Conservation (phyloP, 2,329 filamentous ascomycete genomes). For the Tricladium varicosporioides region DNA sequence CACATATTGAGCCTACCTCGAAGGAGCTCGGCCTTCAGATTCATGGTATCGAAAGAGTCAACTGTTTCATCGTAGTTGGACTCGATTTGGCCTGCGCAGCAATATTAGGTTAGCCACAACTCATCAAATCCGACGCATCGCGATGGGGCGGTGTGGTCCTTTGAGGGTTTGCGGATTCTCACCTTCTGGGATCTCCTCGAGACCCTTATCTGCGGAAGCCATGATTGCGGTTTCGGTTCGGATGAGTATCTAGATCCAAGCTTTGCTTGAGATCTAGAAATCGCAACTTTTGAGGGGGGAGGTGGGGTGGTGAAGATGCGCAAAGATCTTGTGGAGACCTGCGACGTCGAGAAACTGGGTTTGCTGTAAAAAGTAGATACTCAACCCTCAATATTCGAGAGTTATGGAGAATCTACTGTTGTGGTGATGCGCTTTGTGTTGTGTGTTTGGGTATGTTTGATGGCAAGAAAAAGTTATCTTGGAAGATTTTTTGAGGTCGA, state of each 20-base stretch:
- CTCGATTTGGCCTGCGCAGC: slow-evolving; percentile 85
- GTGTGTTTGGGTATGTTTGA: slow-evolving; percentile 22
- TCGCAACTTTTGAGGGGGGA: slow-evolving; percentile 35
- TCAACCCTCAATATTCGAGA: slow-evolving; percentile 44
- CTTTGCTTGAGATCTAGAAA: slow-evolving; percentile 69
- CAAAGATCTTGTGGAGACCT: slow-evolving; percentile 34
- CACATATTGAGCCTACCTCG: slow-evolving; percentile 60
- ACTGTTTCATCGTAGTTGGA: slow-evolving; percentile 99
- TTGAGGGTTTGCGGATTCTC: slow-evolving; percentile 41
- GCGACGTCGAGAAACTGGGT: slow-evolving; percentile 23
- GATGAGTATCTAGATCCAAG: slow-evolving; percentile 69
- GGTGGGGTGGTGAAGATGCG: slow-evolving; percentile 30
- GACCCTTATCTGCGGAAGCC: slow-evolving; percentile 90
- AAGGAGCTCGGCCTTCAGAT: slow-evolving; percentile 93
- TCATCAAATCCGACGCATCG: slow-evolving; percentile 9
- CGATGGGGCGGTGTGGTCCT: slow-evolving; percentile 24
- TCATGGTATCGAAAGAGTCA: slow-evolving; percentile 99
- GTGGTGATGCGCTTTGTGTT: slow-evolving; percentile 16
- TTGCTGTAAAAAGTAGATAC: slow-evolving; percentile 45
- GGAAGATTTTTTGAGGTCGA: slow-evolving; percentile 14
- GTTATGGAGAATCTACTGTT: slow-evolving; percentile 33
- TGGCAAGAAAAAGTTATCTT: slow-evolving; percentile 11
- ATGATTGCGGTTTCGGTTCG: slow-evolving; percentile 75
- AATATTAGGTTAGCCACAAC: slow-evolving; percentile 25
- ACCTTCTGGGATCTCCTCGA: slow-evolving; percentile 97